A percentile compares a stretch with the other conserved stretches of the same genome.
Conservation (phyloP, 345 rosid genomes). For the Ailanthus altissimus region DNA sequence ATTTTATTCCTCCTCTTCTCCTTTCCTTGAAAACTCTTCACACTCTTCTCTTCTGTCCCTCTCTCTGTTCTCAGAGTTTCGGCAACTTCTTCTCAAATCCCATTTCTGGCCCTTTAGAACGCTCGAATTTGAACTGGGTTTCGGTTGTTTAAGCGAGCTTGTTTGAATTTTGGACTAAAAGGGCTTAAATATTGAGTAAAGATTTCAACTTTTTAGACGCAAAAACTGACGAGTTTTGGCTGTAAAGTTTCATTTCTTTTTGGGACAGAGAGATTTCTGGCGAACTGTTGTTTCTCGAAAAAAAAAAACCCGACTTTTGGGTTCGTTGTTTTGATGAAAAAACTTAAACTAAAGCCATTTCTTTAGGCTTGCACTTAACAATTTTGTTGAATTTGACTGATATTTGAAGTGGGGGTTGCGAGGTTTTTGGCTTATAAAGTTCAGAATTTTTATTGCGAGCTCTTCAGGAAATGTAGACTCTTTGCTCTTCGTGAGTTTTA, state of each 20-base stretch:
- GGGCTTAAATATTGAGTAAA: constrained; percentile 9
- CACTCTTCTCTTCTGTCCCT: neutral
- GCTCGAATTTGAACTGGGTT: constrained; percentile 13
- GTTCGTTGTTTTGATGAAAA: constrained; percentile 25
- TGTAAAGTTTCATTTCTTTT: constrained; percentile 22
- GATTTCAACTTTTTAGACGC: constrained; percentile 23
- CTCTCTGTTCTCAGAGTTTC: constrained; percentile 18
- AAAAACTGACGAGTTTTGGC: constrained; percentile 26
- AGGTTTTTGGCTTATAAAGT: constrained; percentile 20
- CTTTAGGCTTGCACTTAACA: constrained; percentile 30
- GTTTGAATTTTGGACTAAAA: constrained; percentile 11
- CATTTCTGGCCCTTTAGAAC: constrained; percentile 19
- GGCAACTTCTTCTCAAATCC: constrained; percentile 31
- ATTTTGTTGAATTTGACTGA: constrained; percentile 32
- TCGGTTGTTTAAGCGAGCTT: constrained; percentile 1
- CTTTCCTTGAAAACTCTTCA: neutral
- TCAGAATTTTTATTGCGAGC: constrained; percentile 19
- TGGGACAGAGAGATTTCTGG: neutral
- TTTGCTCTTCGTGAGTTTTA: constrained; percentile 42
- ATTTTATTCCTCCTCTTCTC: neutral
- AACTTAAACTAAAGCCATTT: constrained; percentile 31
- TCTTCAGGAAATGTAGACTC: constrained; percentile 43
- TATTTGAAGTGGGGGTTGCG: constrained; percentile 37
- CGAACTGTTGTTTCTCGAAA: constrained; percentile 12
- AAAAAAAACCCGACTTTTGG: constrained; percentile 25